phyloP scores from a whole-genome alignment of 2,329 filamentous ascomycete genomes.

The Rhexocercosporidium sp. region DNA sequence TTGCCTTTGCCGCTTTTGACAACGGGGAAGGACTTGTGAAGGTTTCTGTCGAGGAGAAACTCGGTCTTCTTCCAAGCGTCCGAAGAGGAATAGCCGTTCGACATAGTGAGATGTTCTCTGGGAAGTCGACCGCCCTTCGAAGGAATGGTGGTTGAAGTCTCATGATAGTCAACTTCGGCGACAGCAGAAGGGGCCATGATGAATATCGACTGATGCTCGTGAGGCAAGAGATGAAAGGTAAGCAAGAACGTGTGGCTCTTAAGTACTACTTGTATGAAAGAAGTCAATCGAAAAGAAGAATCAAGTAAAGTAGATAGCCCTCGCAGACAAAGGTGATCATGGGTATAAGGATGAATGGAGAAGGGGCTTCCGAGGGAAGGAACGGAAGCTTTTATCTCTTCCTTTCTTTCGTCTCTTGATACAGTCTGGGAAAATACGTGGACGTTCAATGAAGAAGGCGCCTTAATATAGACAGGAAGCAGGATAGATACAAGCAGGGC shows the following conservation, averaged over 20 bases:
- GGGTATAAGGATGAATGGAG: slow-evolving; percentile 6
- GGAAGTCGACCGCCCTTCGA: slow-evolving; percentile 7
- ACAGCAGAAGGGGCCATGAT: slow-evolving; percentile 33
- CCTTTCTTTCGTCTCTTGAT: slow-evolving; percentile 7
- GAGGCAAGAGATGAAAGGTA: slow-evolving; percentile 5
- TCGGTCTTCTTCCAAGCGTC: slow-evolving; percentile 27
- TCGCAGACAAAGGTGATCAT: slow-evolving; percentile 28
- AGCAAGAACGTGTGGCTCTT: neutral
- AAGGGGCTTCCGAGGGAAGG: neutral
- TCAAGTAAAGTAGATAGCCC: slow-evolving; percentile 28
- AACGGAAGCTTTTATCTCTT: neutral
- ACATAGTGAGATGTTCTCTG: slow-evolving; percentile 20
- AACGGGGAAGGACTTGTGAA: slow-evolving; percentile 39
- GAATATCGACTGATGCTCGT: neutral
- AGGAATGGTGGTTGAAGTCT: neutral
- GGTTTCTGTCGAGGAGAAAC: slow-evolving; percentile 37
- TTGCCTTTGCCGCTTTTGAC: slow-evolving; percentile 37
- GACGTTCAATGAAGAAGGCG: slow-evolving; percentile 5
- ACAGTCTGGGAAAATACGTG: slow-evolving; percentile 3
- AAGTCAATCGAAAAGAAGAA: slow-evolving; percentile 26
- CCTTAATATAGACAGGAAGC: slow-evolving; percentile 21
- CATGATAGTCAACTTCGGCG: slow-evolving; percentile 14
- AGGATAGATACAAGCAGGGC: slow-evolving; percentile 21
- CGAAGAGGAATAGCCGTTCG: slow-evolving; percentile 9
- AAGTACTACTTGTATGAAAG: neutral